These are phyloP conservation scores for Psilocybe mexicana DNA, from an alignment of 1,284 basidiomycete species.

Conservation along the genomic window DNA sequence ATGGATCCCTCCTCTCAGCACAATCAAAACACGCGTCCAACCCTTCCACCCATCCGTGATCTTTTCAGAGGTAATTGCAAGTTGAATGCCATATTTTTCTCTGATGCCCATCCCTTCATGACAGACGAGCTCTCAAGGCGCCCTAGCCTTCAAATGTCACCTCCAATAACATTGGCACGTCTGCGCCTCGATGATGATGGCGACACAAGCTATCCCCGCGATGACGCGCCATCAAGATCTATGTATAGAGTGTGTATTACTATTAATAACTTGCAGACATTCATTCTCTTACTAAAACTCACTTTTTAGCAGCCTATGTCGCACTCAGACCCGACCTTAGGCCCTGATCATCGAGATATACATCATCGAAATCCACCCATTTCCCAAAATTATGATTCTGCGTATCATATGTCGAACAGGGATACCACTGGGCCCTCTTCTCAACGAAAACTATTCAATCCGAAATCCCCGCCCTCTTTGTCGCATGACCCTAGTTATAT, in stretches of 20 bases:
- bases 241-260: constrained; percentile 6
- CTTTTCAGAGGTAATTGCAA: constrained; percentile 60
- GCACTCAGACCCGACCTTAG: constrained; percentile 9
- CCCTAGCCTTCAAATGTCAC: constrained; percentile 36
- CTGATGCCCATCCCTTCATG: constrained; percentile 4
- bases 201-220: constrained; percentile 8
- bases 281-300: background rate
- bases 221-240: background rate
- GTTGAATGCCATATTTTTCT: constrained; percentile 2
- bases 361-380: background rate
- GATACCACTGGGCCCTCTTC: background rate
- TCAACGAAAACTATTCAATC: background rate
- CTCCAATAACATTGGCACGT: constrained; percentile 40
- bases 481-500: background rate
- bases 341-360: background rate
- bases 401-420: background rate
- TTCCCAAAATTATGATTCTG: background rate
- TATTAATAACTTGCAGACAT: background rate
- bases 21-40: constrained; percentile 51
- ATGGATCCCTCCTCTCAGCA: constrained; percentile 22
- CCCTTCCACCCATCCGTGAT: constrained; percentile 75
- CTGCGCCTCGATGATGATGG: constrained; percentile 39
- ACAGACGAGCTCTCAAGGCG: constrained; percentile 47
- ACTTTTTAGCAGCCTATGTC: constrained; percentile 2
- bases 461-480: background rate